Conservation (phyloP, 805 yeast species). For the Ogataea ganodermae region DNA sequence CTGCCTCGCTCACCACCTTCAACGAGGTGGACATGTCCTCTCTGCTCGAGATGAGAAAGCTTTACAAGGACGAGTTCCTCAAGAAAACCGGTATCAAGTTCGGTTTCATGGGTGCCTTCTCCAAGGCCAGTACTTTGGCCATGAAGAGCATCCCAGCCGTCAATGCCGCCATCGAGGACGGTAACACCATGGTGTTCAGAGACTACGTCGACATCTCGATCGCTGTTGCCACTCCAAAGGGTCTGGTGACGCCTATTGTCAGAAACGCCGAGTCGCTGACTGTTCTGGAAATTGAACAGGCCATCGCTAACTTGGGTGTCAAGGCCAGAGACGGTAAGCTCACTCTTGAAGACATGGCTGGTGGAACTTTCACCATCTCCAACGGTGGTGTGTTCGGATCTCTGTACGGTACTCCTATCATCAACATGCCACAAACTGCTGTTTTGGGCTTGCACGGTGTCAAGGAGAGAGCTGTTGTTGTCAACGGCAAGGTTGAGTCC, state of each 20-base stretch:
- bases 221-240: slow-evolving; percentile 99
- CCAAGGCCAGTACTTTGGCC: slow-evolving; percentile 91
- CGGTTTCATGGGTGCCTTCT: slow-evolving; percentile 98
- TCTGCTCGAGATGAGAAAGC: slow-evolving; percentile 89
- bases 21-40: slow-evolving; percentile 97
- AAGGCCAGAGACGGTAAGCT: slow-evolving; percentile 97
- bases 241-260: slow-evolving; percentile 95
- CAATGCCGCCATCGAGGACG: slow-evolving; percentile 90
- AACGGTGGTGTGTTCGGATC: slow-evolving; percentile 99
- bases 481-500: slow-evolving; percentile 91
- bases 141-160: slow-evolving; percentile 94
- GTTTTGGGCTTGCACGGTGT: slow-evolving; percentile 97
- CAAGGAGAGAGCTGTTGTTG: slow-evolving; percentile 96
- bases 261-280: slow-evolving; percentile 94
- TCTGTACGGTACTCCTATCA: slow-evolving; percentile 96
- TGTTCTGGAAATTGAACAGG: slow-evolving; percentile 86
- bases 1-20: slow-evolving; percentile 96
- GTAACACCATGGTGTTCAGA: slow-evolving; percentile 91
- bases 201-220: slow-evolving; percentile 94
- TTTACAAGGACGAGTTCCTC: slow-evolving; percentile 94
- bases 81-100: slow-evolving; percentile 92
- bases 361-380: slow-evolving; percentile 98
- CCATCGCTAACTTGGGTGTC: slow-evolving; percentile 75
- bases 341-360: slow-evolving; percentile 97
- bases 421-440: slow-evolving; percentile 97